Conservation (phyloP, 2,329 filamentous ascomycete species). For the Boeremia exigua region DNA sequence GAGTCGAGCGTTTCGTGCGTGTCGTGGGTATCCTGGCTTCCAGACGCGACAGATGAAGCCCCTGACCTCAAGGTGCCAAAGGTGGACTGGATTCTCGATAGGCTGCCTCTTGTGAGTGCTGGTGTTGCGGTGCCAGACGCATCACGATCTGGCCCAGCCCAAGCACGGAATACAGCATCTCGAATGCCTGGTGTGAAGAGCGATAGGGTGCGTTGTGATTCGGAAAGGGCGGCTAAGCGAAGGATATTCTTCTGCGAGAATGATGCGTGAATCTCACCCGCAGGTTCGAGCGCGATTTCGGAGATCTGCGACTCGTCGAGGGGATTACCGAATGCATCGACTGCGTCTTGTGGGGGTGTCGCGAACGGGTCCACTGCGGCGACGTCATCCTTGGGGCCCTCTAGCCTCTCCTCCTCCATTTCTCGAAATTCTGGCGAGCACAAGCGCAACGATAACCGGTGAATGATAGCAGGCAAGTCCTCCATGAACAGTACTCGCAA, state of each 20-base stretch:
- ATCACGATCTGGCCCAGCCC: slow-evolving; percentile 79
- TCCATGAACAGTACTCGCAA: slow-evolving; percentile 96
- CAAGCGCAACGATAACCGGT: slow-evolving; percentile 83
- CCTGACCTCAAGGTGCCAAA: slow-evolving; percentile 56
- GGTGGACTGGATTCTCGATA: slow-evolving; percentile 56
- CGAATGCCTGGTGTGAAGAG: slow-evolving; percentile 89
- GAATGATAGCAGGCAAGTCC: slow-evolving; percentile 94
- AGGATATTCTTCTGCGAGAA: slow-evolving; percentile 96
- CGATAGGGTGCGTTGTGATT: slow-evolving; percentile 89
- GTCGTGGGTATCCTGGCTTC: slow-evolving; percentile 53
- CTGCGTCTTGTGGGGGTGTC: slow-evolving; percentile 79
- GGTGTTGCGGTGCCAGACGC: slow-evolving; percentile 59
- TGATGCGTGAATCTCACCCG: slow-evolving; percentile 81
- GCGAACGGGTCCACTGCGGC: slow-evolving; percentile 78
- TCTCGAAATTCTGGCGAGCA: slow-evolving; percentile 88
- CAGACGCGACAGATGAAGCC: slow-evolving; percentile 43
- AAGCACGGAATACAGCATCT: slow-evolving; percentile 90
- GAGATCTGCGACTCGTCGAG: slow-evolving; percentile 78
- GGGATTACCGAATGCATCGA: slow-evolving; percentile 79
- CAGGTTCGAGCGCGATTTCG: slow-evolving; percentile 77
- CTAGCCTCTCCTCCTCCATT: slow-evolving; percentile 64
- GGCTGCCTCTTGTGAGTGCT: slow-evolving; percentile 50
- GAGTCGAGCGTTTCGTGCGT: slow-evolving; percentile 57
- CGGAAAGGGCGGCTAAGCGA: slow-evolving; percentile 78
- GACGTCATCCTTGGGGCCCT: slow-evolving; percentile 58